Base-by-base conservation (phyloP, 805 yeast species). In the Phaffomyces antillensis region DNA sequence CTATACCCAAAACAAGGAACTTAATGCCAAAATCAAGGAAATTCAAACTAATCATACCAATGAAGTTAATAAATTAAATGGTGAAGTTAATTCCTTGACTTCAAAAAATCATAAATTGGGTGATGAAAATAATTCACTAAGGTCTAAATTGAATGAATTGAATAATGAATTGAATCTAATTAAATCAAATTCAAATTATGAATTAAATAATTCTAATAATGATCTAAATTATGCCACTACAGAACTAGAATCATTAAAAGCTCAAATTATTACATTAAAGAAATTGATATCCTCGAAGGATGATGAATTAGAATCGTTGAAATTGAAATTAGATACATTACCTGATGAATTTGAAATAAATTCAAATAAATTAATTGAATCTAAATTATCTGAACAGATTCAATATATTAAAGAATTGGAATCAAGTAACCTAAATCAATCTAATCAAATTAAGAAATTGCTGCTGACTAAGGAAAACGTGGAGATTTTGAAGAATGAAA, bases 401-500 rank as follows among this genome's bases (percentile, higher is more conserved):
- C 59, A 65, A 24, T 69, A 73, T 50, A 60, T 75, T 37, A 63
- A 70, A 52, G 70, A 68, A 36, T 54, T 74, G 47, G 87, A 82
- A 49, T 66, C 69, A 6, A 72, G 75, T 49, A 75, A 77, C 48
- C 64, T 79, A 42, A 64, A 71, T 8, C 79, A 82, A 55, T 64
- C 77, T 20, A 74, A 70, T 47, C 72, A 77, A 35, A 68, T 83
- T 45, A 71, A 72, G 49, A 64, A 67, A 10, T 63, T 78, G 23
- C 75, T 75, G 49, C 62, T 74, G 48, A 68, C 70, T 47, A 66
- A 76, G 48, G 60, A 62, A 26, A 71, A 75, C 24, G 59, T 63
- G 7, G 83, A 77, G 52, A 55, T 82, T 10, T 61, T 82, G 31
- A 76, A 72, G 51, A 82, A 77, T 49, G 83, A 82, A 48, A 79